Evolutionary conservation across 306 rosid species (phyloP), one percentile per base, ranked within the genome.

Genomic region (peach (Prunus persica)): DNA sequence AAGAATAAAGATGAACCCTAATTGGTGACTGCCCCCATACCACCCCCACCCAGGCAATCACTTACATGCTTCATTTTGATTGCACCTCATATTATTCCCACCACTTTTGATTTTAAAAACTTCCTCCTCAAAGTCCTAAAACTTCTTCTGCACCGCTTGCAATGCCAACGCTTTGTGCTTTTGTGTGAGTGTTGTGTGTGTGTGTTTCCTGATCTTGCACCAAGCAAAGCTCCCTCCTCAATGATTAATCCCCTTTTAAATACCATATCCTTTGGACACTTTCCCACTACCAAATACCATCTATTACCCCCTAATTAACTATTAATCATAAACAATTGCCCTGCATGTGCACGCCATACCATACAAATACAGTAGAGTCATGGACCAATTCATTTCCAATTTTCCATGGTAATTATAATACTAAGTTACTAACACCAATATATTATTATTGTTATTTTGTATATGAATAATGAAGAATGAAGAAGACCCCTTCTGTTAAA

Each of bases 161-260:
- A 25, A 80, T 56, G 77, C 66, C 64, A 54, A 71, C 52, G 63
- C 43, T 6, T 38, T 38, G 43, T 7, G 43, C 43, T 38, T 38
- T 20, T 56, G 76, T 32, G 32, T n/a, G 10, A 3, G 22, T 22
- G 64, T 57, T 10, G 22, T 22, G 64, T 57, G 32, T 28, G 30
- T 54, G 70, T 88, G 96, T 82, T 82, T 87, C 96, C 88, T 78
- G 84, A 78, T 88, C 85, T 76, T 67, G 61, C 83, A 76, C 87
- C 84, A 82, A 54, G 25, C 50, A 25, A 34, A 81, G 56, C 24
- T 7, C 43, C 9, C 0, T 38, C 80, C 30, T 85, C 90, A 86
- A 88, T 85, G 77, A 88, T 87, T 79, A 80, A 78, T 41, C 22
- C 54, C 45, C 65, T 32, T 75, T 71, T 66, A 72, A 82, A 50